phyloP scores from a whole-genome alignment of 345 rosid genomes.

The Nasturtium officinale region DNA sequence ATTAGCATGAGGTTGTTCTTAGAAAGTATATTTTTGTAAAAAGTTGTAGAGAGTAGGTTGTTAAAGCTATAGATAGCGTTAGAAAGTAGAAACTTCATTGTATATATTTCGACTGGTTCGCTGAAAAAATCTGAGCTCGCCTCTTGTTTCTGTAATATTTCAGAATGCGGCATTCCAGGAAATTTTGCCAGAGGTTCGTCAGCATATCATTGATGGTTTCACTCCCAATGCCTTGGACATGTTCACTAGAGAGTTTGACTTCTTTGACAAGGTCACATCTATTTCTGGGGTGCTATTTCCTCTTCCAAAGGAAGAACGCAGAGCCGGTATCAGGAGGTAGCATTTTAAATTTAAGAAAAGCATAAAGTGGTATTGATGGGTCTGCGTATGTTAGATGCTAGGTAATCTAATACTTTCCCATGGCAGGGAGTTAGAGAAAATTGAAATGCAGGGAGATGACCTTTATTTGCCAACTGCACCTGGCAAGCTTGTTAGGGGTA shows the following conservation, averaged over 20 bases:
- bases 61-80: constrained; percentile 17
- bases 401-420: constrained; percentile 32
- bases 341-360: constrained; percentile 16
- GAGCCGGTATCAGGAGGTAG: constrained; percentile 94
- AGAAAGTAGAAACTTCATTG: constrained; percentile 1
- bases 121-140: constrained; percentile 12
- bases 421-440: constrained; percentile 90
- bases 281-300: constrained; percentile 81
- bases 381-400: constrained; percentile 20
- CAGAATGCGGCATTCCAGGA: constrained; percentile 84
- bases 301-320: constrained; percentile 92
- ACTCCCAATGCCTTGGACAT: constrained; percentile 71
- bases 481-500: constrained; percentile 87
- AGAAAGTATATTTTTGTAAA: constrained; percentile 16
- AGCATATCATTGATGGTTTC: constrained; percentile 86
- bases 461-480: constrained; percentile 96
- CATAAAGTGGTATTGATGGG: constrained; percentile 1
- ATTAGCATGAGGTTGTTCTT: constrained; percentile 16
- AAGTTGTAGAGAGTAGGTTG: constrained; percentile 1
- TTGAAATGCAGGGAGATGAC: constrained; percentile 81
- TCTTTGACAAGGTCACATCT: constrained; percentile 94
- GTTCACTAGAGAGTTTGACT: constrained; percentile 87
- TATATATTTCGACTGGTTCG: not conserved
- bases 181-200: constrained; percentile 75
- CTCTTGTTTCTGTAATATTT: constrained; percentile 36